Conservation (phyloP, 805 yeast species). For the Lachancea sp. region DNA sequence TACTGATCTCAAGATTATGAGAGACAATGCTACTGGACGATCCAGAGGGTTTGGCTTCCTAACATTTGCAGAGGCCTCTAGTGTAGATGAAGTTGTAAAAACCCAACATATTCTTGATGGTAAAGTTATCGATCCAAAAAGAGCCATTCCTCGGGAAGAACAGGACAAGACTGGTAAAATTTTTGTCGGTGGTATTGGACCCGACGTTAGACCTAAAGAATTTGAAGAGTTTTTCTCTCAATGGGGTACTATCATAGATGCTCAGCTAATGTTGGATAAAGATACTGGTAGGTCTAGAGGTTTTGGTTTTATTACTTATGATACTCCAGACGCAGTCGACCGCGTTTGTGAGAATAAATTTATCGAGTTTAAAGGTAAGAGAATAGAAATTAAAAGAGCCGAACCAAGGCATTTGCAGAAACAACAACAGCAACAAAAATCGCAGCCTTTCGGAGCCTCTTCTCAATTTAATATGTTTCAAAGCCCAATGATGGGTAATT, state of each 20-base stretch:
- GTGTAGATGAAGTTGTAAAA: slow-evolving; percentile 81
- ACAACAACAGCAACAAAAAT: slow-evolving; percentile 32
- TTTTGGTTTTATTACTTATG: slow-evolving; percentile 93
- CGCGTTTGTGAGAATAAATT: slow-evolving; percentile 76
- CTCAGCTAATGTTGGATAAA: slow-evolving; percentile 94
- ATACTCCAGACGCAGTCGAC: slow-evolving; percentile 90
- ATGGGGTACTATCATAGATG: slow-evolving; percentile 89
- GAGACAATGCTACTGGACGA: slow-evolving; percentile 77
- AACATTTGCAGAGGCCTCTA: slow-evolving; percentile 71
- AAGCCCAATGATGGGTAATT: slow-evolving; percentile 33
- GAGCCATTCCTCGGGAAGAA: slow-evolving; percentile 96
- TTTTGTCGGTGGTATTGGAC: slow-evolving; percentile 94
- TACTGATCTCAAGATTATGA: slow-evolving; percentile 84
- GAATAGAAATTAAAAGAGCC: slow-evolving; percentile 78
- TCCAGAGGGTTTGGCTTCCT: slow-evolving; percentile 94
- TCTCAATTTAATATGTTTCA: slow-evolving; percentile 27
- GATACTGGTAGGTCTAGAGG: slow-evolving; percentile 97
- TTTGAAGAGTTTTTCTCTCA: slow-evolving; percentile 80
- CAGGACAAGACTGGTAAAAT: slow-evolving; percentile 96
- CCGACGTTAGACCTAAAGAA: slow-evolving; percentile 86
- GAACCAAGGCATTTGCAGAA: slow-evolving; percentile 71
- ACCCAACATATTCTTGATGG: slow-evolving; percentile 90
- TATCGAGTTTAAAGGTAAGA: slow-evolving; percentile 76
- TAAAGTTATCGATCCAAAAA: slow-evolving; percentile 91
- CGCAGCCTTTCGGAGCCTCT: slow-evolving; percentile 19